Percentiles rank a stretch among this genome's conserved stretches.
Conservation (phyloP, 768 basidiomycete genomes). For the Suillus spraguei region DNA sequence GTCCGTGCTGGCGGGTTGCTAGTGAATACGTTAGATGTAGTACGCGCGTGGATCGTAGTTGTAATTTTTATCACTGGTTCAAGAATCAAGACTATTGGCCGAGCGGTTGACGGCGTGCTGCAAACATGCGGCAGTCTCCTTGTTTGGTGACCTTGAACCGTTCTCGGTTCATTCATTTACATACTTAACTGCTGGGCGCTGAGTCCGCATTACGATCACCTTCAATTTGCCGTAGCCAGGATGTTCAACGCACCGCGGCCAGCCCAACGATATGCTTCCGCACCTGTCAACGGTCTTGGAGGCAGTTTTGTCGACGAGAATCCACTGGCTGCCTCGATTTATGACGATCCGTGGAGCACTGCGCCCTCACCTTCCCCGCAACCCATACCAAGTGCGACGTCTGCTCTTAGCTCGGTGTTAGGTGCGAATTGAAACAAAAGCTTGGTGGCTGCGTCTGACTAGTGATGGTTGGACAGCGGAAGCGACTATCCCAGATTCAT, state of each 20-base stretch:
- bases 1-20: not conserved
- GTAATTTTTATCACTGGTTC: not conserved
- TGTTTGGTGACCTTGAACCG: conserved; percentile 16
- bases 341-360: conserved; percentile 84
- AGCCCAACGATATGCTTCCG: conserved; percentile 64
- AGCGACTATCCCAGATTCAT: conserved; percentile 78
- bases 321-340: conserved; percentile 70
- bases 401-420: conserved; percentile 70
- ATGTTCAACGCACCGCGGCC: conserved; percentile 90
- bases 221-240: conserved; percentile 20
- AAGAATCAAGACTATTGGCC: not conserved
- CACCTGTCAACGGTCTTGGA: conserved; percentile 60
- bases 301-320: conserved; percentile 78
- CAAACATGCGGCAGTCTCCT: conserved; percentile 14
- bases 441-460: conserved; percentile 6
- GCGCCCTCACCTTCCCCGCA: conserved; percentile 75
- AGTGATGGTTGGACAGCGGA: conserved; percentile 51
- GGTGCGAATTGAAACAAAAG: conserved; percentile 39
- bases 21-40: not conserved
- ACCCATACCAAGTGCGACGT: conserved; percentile 50
- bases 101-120: not conserved
- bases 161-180: not conserved
- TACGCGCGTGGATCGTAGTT: not conserved
- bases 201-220: not conserved
- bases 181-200: no score